Conservation (phyloP, 75 land plant species). For the Selaginella moellendorffii region DNA sequence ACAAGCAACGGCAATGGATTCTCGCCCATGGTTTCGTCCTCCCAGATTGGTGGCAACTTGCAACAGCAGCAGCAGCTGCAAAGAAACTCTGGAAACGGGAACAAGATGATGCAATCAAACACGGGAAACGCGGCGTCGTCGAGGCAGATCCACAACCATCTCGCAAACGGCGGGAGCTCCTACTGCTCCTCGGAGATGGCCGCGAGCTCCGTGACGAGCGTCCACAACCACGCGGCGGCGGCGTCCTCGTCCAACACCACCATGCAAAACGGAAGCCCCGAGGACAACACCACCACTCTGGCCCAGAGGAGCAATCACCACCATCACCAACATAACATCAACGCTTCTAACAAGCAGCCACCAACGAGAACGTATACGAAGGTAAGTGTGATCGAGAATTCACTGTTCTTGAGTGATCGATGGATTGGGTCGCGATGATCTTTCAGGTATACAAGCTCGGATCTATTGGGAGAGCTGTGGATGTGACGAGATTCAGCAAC, state of each 20-base stretch:
- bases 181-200: not conserved
- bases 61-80: not conserved
- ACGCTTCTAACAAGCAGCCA: not conserved
- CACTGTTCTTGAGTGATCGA: not conserved
- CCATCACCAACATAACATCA: not conserved
- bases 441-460: slow-evolving; percentile 61
- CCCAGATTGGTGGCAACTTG: not conserved
- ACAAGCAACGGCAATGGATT: too few relatives aligned
- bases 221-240: not conserved
- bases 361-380: slow-evolving; percentile 7
- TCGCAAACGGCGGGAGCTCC: not conserved
- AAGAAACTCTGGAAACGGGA: not conserved
- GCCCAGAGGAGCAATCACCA: not conserved
- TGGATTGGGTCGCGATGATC: not conserved
- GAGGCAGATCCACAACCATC: not conserved
- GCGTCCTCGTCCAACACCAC: not conserved
- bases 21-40: too few relatives aligned
- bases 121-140: too few relatives aligned
- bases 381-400: not conserved
- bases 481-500: slow-evolving; percentile 49
- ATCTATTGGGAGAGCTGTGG: slow-evolving; percentile 60
- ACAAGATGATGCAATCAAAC: not conserved
- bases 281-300: not conserved
- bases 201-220: not conserved
- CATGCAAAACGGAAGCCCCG: not conserved